These are phyloP conservation scores for Medicago truncatula DNA, from an alignment of 306 rosid species.

Conservation along the genomic window DNA sequence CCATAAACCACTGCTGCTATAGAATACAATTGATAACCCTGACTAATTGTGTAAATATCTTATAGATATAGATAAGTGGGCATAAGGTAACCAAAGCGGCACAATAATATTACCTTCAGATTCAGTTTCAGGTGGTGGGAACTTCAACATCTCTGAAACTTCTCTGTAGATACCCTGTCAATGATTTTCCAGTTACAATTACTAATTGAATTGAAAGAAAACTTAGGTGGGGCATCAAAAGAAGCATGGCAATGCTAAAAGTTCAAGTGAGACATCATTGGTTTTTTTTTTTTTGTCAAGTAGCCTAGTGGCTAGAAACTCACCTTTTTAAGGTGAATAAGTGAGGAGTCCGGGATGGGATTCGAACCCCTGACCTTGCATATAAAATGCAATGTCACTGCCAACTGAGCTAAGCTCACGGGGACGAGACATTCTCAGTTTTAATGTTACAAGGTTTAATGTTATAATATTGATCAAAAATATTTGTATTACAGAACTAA, in stretches of 20 bases:
- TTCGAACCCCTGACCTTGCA: too few species aligned
- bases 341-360: too few species aligned
- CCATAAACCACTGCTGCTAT: background rate
- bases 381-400: too few species aligned
- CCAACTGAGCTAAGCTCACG: too few species aligned
- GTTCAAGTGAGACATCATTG: background rate
- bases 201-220: slow-evolving; percentile 11
- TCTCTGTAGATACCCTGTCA: slow-evolving; percentile 86
- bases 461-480: background rate
- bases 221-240: slow-evolving; percentile 13
- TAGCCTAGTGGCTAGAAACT: too few species aligned
- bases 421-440: background rate
- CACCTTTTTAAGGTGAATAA: too few species aligned
- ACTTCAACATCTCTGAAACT: slow-evolving; percentile 80
- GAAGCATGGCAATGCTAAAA: slow-evolving; percentile 9
- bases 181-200: background rate
- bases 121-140: slow-evolving; percentile 58
- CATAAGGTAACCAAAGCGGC: slow-evolving; percentile 21
- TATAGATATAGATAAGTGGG: background rate
- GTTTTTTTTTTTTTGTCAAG: background rate
- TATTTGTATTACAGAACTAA: background rate
- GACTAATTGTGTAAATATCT: background rate
- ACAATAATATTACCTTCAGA: slow-evolving; percentile 55
- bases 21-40: background rate
- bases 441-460: background rate